Evolutionary conservation across 371 early-diverging fungal genomes (phyloP).

Genomic region (Choanephora cucurbitarum): DNA sequence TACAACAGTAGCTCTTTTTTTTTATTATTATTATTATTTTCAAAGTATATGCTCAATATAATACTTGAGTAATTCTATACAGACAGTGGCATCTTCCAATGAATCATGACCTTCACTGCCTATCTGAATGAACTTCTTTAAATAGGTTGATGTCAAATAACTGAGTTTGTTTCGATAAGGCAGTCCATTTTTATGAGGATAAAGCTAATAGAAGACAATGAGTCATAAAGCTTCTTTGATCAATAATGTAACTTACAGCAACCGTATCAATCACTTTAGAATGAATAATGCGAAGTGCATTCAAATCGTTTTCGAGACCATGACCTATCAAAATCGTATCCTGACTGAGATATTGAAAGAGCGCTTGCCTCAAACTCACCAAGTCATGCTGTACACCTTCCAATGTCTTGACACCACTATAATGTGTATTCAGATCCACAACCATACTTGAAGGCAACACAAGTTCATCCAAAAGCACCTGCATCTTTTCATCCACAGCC

Average conservation of each 20-base stretch:
- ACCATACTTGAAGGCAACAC: conserved; percentile 53
- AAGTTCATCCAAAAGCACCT: conserved; percentile 54
- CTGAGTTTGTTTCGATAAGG: conserved; percentile 48
- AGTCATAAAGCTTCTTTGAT: neutral
- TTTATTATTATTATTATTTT: neutral
- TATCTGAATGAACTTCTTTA: conserved; percentile 54
- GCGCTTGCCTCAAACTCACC: conserved; percentile 35
- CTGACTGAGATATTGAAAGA: conserved; percentile 44
- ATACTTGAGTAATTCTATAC: conserved; percentile 44
- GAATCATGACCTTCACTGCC: conserved; percentile 60
- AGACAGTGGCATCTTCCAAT: conserved; percentile 58
- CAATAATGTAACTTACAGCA: conserved; percentile 44
- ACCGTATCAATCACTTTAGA: conserved; percentile 47
- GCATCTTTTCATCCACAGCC: conserved; percentile 46
- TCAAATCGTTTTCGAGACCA: conserved; percentile 56
- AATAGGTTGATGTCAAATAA: conserved; percentile 28
- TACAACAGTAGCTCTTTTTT: no score
- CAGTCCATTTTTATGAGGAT: conserved; percentile 47
- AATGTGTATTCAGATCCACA: conserved; percentile 57
- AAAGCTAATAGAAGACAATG: conserved; percentile 25
- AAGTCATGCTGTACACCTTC: conserved; percentile 48
- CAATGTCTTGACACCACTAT: conserved; percentile 59
- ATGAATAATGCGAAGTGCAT: conserved; percentile 48
- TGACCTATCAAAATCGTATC: conserved; percentile 50
- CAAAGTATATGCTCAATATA: conserved; percentile 15